A percentile compares a stretch with the other conserved stretches of the same genome.
These are phyloP conservation scores for Fraxinus pennsylvanica DNA, from an alignment of 257 asterid genomes.

Conservation along the genomic window DNA sequence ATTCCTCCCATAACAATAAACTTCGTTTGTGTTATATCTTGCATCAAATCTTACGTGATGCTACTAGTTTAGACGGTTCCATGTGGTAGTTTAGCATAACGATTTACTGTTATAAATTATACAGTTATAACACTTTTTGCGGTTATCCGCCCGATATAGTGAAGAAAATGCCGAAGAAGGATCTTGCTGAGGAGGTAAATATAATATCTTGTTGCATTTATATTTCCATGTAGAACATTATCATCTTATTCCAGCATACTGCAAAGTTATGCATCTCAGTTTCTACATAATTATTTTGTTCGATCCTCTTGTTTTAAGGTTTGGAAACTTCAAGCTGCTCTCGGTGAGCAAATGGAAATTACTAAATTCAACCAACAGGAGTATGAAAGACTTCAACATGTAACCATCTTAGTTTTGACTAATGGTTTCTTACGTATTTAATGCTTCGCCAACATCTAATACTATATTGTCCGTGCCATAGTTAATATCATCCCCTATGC, in stretches of 20 bases:
- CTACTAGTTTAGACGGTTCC: slow-evolving; percentile 14
- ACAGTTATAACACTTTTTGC: slow-evolving; percentile 88
- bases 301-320: slow-evolving; percentile 52
- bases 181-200: slow-evolving; percentile 95
- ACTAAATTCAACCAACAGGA: slow-evolving; percentile 94
- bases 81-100: slow-evolving; percentile 24
- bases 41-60: slow-evolving; percentile 13
- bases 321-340: slow-evolving; percentile 99
- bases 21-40: slow-evolving; percentile 2
- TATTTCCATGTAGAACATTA: not conserved
- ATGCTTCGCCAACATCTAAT: slow-evolving; percentile 2
- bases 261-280: not conserved
- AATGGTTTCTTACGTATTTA: not conserved
- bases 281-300: slow-evolving; percentile 7
- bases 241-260: not conserved
- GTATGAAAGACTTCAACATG: slow-evolving; percentile 93
- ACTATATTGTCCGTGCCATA: not conserved
- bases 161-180: slow-evolving; percentile 98
- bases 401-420: slow-evolving; percentile 34
- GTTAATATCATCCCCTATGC: too few species aligned
- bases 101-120: slow-evolving; percentile 25
- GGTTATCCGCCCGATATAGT: slow-evolving; percentile 97
- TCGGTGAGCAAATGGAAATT: slow-evolving; percentile 96
- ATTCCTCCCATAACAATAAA: slow-evolving; percentile 11
- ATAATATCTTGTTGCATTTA: not conserved